Base-by-base conservation (phyloP, 2,329 filamentous ascomycete species). In the Apiospora sp. region DNA sequence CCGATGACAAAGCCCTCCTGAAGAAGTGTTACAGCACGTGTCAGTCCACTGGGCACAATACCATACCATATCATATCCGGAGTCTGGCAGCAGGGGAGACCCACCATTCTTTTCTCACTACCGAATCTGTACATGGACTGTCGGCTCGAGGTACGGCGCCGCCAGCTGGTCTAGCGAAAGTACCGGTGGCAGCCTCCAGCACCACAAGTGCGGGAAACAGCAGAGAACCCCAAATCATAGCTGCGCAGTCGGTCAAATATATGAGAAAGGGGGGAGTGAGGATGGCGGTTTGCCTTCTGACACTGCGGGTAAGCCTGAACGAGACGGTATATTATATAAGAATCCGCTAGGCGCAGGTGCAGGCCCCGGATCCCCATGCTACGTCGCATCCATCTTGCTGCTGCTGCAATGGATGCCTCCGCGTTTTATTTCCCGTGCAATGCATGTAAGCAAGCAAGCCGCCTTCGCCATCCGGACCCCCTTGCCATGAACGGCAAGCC, bases 1-100 rank as follows among this genome's bases (percentile, higher is more conserved):
- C 43, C 3, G 68, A 16, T 0, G 64, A 30, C 43, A 73, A 19
- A 14, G 64, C 61, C 61, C 72, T 64, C 72, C 72, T 73, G 67
- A 34, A 41, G 24, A 14, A n/a, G 58, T 24, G 3, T 41, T 13
- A 4, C 8, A 5, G 19, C 3, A n/a, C 3, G 8, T 24, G 22
- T 64, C 58, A 64, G 22, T 22, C 19, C 37, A 41, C 3, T 41
- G 34, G 34, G 34, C 30, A 37, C 2, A 13, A 1, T 37, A 37
- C 8, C 3, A 37, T n/a, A n/a, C n/a, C 27, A 24, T 49, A 24
- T 24, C 24, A 22, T n/a, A 12, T 6, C n/a, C 3, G 16, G 19
- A 10, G 7, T 22, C 2, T 14, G 22, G 1, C n/a, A 27, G n/a
- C 4, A 8, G 37, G 10, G 22, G 1, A 8, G 22, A 64, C 58